Percentiles rank a stretch among this genome's conserved stretches.
phyloP scores from a whole-genome alignment of 2,329 filamentous ascomycete genomes.

The Magnaporthiopsis rhizophila region DNA sequence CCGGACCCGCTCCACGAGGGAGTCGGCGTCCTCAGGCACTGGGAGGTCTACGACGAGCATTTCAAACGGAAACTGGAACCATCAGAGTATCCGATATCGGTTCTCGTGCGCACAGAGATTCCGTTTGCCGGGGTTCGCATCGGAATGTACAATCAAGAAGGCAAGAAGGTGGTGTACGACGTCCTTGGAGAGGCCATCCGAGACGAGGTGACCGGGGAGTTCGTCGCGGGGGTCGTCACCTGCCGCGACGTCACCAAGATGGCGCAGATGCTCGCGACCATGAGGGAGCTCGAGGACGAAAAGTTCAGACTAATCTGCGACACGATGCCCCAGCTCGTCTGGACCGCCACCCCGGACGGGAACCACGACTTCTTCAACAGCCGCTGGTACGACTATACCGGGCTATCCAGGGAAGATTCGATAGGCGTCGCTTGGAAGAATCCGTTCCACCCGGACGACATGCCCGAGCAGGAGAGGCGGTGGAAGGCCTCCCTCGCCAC shows the following conservation, averaged over 20 bases:
- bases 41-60: conserved; percentile 56
- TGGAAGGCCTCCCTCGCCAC: conserved; percentile 59
- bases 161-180: conserved; percentile 53
- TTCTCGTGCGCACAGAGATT: conserved; percentile 52
- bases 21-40: conserved; percentile 50
- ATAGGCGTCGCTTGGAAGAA: conserved; percentile 54
- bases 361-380: conserved; percentile 65
- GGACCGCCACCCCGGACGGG: conserved; percentile 63
- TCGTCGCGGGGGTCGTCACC: conserved; percentile 64
- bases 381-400: conserved; percentile 75
- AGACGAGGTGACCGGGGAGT: conserved; percentile 61
- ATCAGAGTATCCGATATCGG: conserved; percentile 58
- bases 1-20: conserved; percentile 34
- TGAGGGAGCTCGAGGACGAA: conserved; percentile 63
- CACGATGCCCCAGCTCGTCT: conserved; percentile 63
- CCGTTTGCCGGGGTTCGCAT: conserved; percentile 52
- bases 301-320: conserved; percentile 72
- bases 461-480: conserved; percentile 40
- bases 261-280: conserved; percentile 59
- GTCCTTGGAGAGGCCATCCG: conserved; percentile 58
- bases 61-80: conserved; percentile 51
- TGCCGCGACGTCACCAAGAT: conserved; percentile 67
- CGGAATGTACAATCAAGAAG: conserved; percentile 50
- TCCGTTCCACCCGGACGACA: conserved; percentile 64
- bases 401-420: conserved; percentile 53